Base-by-base conservation (phyloP, 306 rosid species). In the Malus asiatica region DNA sequence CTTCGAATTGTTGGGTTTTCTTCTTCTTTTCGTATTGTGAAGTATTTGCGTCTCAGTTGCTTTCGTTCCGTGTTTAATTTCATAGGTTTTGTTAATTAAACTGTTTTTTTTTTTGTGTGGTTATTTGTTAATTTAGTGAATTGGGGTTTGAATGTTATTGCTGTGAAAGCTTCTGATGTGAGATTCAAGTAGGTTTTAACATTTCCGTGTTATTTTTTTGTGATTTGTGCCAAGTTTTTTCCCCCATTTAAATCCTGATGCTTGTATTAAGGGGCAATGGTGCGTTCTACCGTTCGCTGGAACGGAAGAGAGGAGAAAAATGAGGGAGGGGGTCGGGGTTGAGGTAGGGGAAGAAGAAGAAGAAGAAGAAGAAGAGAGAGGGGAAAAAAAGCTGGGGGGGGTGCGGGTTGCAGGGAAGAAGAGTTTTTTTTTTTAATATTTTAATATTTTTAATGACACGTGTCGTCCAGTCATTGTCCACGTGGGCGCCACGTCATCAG, bases 101-200 rank as follows among this genome's bases (percentile, higher is more conserved):
- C 35, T 38, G 20, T 25, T 25, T 25, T 25, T 25, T 35, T 60
- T 53, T 25, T 9, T 40, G 64, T 51, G 51, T 59, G 51, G 16
- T 13, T 55, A 27, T 38, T 18, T 58, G 80, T 64, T 44, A 61
- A 9, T 80, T 59, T 76, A 23, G 66, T 66, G 32, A 65, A 52
- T 25, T 62, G 73, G 11, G 51, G 59, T 74, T 62, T 18, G 35
- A 16, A 14, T 53, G 8, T 69, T 67, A 11, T 15, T 48, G 53
- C 44, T 11, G 46, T 71, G 70, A 64, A 33, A 73, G 61, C 38
- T 46, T 75, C 13, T 52, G 66, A 79, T 72, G 70, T 62, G 65
- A 27, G 67, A 66, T 53, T 73, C 10, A 22, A 11, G 25, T 59
- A 45, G 72, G 10, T 59, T 16, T 60, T 23, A 73, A 6, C 23